Percentiles rank a stretch among this genome's conserved stretches.
Conservation (phyloP, 169 alveolate genomes). For the Plasmodium gallinaceum region DNA sequence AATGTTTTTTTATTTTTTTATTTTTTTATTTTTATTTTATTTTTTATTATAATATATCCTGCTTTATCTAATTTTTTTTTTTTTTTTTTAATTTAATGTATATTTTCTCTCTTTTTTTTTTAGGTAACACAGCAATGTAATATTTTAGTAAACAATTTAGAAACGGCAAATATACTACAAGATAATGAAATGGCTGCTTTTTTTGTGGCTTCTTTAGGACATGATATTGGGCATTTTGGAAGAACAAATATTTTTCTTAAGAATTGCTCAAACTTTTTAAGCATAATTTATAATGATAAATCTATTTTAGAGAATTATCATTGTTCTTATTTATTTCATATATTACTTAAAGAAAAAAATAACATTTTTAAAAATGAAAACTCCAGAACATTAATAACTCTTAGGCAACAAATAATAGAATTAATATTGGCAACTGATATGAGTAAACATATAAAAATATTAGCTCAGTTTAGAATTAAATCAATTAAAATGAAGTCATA, state of each 20-base stretch:
- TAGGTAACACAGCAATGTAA: conserved; percentile 71
- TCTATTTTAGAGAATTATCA: conserved; percentile 95
- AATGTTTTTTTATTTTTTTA: neutral
- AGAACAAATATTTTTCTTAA: conserved; percentile 89
- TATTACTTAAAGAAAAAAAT: conserved; percentile 79
- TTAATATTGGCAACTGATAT: conserved; percentile 95
- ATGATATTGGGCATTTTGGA: conserved; percentile 95
- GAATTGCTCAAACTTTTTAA: conserved; percentile 86
- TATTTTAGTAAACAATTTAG: conserved; percentile 50
- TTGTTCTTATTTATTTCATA: conserved; percentile 89
- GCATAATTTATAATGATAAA: conserved; percentile 93
- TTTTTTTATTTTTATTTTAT: neutral
- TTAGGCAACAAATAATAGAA: conserved; percentile 91
- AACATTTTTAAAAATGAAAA: conserved; percentile 78
- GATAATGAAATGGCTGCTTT: conserved; percentile 81
- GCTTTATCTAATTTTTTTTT: neutral
- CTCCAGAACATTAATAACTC: conserved; percentile 33
- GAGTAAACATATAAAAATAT: conserved; percentile 93
- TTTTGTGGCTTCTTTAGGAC: conserved; percentile 92
- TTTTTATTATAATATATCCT: neutral
- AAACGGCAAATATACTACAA: conserved; percentile 51
- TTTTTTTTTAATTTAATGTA: neutral
- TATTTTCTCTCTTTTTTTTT: no score
- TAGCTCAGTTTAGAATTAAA: conserved; percentile 89
- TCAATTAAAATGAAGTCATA: conserved; percentile 85